Percentiles rank a stretch among this genome's conserved stretches.
These are phyloP conservation scores for Wickerhamomyces kurtzmanii DNA, from an alignment of 805 yeast species.

Conservation along the genomic window DNA sequence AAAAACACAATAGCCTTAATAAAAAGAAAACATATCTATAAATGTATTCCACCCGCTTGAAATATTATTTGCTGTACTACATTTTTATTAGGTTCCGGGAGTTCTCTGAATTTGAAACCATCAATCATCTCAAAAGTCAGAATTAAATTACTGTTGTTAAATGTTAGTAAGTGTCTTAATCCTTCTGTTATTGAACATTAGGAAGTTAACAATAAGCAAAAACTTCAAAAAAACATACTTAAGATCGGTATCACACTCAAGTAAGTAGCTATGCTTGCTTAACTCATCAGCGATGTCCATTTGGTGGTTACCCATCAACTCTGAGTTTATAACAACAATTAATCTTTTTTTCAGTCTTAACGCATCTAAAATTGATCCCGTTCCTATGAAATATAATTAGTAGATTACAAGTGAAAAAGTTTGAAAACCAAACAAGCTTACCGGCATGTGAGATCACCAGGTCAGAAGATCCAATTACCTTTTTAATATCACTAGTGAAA, in stretches of 20 bases:
- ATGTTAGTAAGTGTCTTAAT: too few relatives aligned
- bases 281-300: constrained; percentile 61
- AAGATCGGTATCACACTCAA: constrained; percentile 8
- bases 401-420: too few relatives aligned
- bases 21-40: too few relatives aligned
- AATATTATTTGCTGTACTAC: constrained; percentile 12
- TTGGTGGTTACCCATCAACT: constrained; percentile 86
- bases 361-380: constrained; percentile 85
- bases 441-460: constrained; percentile 83
- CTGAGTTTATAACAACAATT: constrained; percentile 61
- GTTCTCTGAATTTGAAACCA: constrained; percentile 3
- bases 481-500: constrained; percentile 30
- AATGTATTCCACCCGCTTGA: too few relatives aligned
- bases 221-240: constrained; percentile 9
- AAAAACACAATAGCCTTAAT: too few relatives aligned
- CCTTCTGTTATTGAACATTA: too few relatives aligned
- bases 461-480: constrained; percentile 34
- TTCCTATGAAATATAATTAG: too few relatives aligned
- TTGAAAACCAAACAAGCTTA: too few relatives aligned
- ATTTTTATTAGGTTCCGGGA: constrained; percentile 15
- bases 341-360: constrained; percentile 45
- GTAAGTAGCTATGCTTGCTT: constrained; percentile 20
- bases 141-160: constrained; percentile 10
- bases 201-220: too few relatives aligned
- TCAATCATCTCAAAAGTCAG: constrained; percentile 7